phyloP scores from a whole-genome alignment of 768 basidiomycete species.

The Lentinus brumalis region DNA sequence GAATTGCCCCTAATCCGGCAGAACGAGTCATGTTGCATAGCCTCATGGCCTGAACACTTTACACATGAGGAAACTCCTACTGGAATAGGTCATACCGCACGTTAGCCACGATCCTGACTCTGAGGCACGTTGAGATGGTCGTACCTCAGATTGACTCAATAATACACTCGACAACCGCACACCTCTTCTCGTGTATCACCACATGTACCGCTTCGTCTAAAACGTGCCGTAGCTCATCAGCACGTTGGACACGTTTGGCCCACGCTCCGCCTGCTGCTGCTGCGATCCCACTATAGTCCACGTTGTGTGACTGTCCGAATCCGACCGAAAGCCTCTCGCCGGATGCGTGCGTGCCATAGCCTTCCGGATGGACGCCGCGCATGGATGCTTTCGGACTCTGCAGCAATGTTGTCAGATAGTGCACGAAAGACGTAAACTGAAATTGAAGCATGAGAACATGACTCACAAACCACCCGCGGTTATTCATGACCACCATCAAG shows the following conservation, averaged over 20 bases:
- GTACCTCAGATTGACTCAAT: conserved; percentile 21
- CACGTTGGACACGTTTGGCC: conserved; percentile 45
- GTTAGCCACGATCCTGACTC: background rate
- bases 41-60: too few relatives aligned
- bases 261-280: conserved; percentile 70
- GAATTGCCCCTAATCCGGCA: too few relatives aligned
- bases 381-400: conserved; percentile 65
- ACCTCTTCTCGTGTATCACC: conserved; percentile 58
- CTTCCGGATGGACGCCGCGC: conserved; percentile 62
- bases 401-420: background rate
- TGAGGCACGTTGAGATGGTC: background rate
- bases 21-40: too few relatives aligned
- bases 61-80: too few relatives aligned
- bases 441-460: background rate
- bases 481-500: conserved; percentile 70
- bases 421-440: background rate
- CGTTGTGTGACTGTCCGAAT: conserved; percentile 56
- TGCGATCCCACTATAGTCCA: conserved; percentile 64
- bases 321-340: conserved; percentile 60
- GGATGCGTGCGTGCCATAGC: conserved; percentile 45
- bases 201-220: conserved; percentile 53
- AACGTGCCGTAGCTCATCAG: conserved; percentile 34
- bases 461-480: conserved; percentile 66
- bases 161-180: conserved; percentile 67
- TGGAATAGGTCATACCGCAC: background rate